These are phyloP conservation scores for Tulasnella sp. DNA, from an alignment of 768 basidiomycete species.

Conservation along the genomic window DNA sequence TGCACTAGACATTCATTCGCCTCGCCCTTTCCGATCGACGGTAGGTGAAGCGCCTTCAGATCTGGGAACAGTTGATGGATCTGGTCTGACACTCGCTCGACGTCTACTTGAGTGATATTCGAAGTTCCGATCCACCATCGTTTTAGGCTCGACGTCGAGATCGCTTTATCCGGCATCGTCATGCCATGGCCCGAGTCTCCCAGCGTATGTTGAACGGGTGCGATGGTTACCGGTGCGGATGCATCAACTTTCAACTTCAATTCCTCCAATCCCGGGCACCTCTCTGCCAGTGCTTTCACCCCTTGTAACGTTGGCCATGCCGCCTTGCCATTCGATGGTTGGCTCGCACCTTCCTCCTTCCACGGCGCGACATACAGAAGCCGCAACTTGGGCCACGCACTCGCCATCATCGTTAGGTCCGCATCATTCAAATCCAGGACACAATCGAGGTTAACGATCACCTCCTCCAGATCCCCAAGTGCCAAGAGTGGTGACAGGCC, in stretches of 20 bases:
- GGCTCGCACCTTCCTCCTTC: not conserved
- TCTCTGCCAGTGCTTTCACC: not conserved
- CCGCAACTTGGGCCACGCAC: slow-evolving; percentile 3
- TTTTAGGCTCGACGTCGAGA: not conserved
- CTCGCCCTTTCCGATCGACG: not conserved
- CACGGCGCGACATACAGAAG: slow-evolving; percentile 3
- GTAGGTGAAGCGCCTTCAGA: not conserved
- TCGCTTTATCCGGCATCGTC: not conserved
- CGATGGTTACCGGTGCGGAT: not conserved
- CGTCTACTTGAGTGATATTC: not conserved
- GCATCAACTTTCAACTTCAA: slow-evolving; percentile 8
- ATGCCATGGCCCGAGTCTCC: not conserved
- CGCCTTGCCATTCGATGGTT: not conserved
- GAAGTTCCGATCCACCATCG: slow-evolving; percentile 8
- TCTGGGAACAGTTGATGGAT: slow-evolving; percentile 6
- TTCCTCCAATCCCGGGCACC: not conserved
- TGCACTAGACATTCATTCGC: not conserved
- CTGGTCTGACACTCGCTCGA: not conserved
- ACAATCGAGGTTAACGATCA: slow-evolving; percentile 4
- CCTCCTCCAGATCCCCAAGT: not conserved
- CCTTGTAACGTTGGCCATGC: not conserved
- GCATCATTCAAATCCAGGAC: slow-evolving; percentile 2
- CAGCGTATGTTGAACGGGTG: not conserved
- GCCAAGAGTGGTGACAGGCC: not conserved
- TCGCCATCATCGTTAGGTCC: not conserved